These are phyloP conservation scores for Zanthoxylum bungeanum DNA, from an alignment of 345 rosid genomes.

Conservation along the genomic window DNA sequence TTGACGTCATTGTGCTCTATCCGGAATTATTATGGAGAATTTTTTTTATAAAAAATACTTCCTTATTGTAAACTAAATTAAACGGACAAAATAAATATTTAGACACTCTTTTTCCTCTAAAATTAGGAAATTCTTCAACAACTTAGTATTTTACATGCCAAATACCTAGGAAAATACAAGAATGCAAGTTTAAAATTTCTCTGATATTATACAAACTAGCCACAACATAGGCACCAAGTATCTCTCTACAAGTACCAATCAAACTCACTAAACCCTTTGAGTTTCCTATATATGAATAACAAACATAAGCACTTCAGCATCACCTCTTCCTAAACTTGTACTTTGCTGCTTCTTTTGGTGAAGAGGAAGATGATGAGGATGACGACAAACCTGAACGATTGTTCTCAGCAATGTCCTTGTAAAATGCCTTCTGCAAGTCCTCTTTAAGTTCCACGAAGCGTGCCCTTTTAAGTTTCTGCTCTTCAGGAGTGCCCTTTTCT, in stretches of 20 bases:
- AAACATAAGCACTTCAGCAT: neutral
- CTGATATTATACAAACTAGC: conserved; percentile 1
- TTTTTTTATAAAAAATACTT: too few relatives aligned
- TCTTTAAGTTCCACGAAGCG: conserved; percentile 46
- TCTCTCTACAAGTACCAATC: neutral
- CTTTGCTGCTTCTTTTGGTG: conserved; percentile 20
- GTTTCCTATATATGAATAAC: neutral
- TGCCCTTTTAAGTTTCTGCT: conserved; percentile 31
- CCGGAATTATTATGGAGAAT: neutral
- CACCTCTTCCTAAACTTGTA: conserved; percentile 17
- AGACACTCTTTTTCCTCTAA: neutral
- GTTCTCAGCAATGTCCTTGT: conserved; percentile 39
- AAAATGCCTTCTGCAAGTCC: conserved; percentile 37
- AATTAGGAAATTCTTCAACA: neutral
- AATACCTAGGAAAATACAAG: neutral
- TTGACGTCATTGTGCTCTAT: too few relatives aligned
- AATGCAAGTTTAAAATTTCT: neutral
- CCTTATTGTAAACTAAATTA: neutral
- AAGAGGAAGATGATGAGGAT: conserved; percentile 26
- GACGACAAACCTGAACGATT: conserved; percentile 19
- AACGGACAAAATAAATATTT: neutral
- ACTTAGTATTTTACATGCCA: conserved; percentile 10
- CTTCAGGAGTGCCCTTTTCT: conserved; percentile 40
- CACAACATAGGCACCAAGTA: neutral
- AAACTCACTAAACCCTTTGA: neutral